Evolutionary conservation across 1,284 basidiomycete species (phyloP).

Genomic region (Thecaphora frezii): DNA sequence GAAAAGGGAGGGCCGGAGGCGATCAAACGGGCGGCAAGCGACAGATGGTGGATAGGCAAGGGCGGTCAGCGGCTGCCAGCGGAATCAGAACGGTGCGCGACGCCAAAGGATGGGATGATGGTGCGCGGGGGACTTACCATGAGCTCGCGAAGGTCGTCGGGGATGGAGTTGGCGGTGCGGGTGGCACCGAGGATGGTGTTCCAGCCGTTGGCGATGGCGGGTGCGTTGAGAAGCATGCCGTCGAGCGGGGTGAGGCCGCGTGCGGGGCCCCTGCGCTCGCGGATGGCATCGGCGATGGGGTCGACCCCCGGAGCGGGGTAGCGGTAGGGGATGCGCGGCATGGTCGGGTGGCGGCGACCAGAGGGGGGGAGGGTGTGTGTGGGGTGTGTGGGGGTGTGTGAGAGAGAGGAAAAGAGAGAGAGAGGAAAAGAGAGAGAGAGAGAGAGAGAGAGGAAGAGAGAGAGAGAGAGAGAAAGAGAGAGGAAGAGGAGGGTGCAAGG

Average conservation of each 20-base stretch:
- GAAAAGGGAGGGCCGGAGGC: not conserved
- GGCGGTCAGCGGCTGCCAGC: too few species aligned
- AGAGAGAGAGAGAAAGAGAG: too few species aligned
- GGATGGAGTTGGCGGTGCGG: constrained; percentile 59
- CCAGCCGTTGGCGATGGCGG: constrained; percentile 59
- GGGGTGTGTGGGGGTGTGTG: too few species aligned
- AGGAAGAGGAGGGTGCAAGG: too few species aligned
- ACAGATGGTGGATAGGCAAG: not conserved
- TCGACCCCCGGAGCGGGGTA: constrained; percentile 57
- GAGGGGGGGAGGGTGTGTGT: not conserved
- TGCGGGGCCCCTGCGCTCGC: constrained; percentile 57
- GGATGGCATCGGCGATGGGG: constrained; percentile 60
- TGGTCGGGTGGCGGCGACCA: constrained; percentile 7
- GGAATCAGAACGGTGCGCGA: too few species aligned
- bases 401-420: too few species aligned
- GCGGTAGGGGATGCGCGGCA: constrained; percentile 58
- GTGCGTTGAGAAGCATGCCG: constrained; percentile 60
- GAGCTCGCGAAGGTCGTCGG: constrained; percentile 61
- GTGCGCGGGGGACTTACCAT: constrained; percentile 47
- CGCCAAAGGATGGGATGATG: not conserved
- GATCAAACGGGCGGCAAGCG: too few species aligned
- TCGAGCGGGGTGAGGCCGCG: constrained; percentile 61
- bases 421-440: too few species aligned
- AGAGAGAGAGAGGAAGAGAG: too few species aligned
- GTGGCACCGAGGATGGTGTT: constrained; percentile 61